Evolutionary conservation across 352 stramenopile species (phyloP), one percentile per base, ranked within the genome.

Genomic region (Albugo candida): DNA sequence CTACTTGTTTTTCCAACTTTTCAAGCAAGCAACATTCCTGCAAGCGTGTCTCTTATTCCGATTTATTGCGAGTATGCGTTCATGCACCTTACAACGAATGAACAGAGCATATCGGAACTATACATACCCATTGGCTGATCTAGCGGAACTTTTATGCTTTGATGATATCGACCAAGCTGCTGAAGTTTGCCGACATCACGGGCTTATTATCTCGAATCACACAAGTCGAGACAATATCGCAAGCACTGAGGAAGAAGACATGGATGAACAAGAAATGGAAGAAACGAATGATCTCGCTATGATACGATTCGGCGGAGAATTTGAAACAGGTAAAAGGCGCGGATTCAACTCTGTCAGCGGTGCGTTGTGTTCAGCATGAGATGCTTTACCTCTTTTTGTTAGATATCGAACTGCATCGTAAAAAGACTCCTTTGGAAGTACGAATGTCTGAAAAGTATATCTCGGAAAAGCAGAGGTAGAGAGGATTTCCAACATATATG

Each of bases 11-110:
- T 92, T 89, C 58, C 68, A 58, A 35, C 59, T 91, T 19, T 55
- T 92, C 16, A 71, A 64, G 0, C 45, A 79, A 51, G 72, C 74
- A 5, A 88, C 77, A 14, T 88, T 83, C 36, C 54, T 92, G 47
- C 79, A 92, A 52, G 67, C 77, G 19, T 92, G 79, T 52, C 53
- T 92, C 20, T 46, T 92, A 12, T 88, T 87, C 41, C 63, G 73
- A 13, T 92, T 88, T 47, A 68, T 91, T 45, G 63, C 73, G 13
- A 83, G 65, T 38, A 72, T 83, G 41, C 70, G 79, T 2, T 89
- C 77, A 5, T 59, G 60, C 5, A 68, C 72, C 31, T 51, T 92
- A 2, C 62, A 88, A 56, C 65, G 66, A 14, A 84, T 92, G 75
- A 91, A 89, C 53, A 62, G 71, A 1, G 71, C 68, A 19, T 83